These are phyloP conservation scores for Zygoascus meyerae DNA, from an alignment of 1,139 yeast species.

Conservation along the genomic window DNA sequence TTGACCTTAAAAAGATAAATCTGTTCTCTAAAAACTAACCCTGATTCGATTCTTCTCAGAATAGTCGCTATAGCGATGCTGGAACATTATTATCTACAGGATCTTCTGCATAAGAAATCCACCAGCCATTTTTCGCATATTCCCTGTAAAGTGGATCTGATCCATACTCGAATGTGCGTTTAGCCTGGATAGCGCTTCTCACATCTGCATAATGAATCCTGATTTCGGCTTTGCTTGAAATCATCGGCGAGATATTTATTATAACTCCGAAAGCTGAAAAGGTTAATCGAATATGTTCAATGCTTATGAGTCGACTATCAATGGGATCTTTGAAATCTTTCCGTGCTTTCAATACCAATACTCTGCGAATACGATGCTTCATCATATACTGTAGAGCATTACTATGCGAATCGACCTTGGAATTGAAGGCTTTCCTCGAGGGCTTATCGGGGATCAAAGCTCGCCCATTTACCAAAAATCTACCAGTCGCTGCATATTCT, in stretches of 20 bases:
- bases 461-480: slow-evolving; percentile 58
- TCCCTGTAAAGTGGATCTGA: slow-evolving; percentile 5
- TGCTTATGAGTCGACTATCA: slow-evolving; percentile 29
- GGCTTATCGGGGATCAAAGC: slow-evolving; percentile 40
- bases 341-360: slow-evolving; percentile 35
- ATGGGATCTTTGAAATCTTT: no score
- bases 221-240: slow-evolving; percentile 55
- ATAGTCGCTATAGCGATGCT: no score
- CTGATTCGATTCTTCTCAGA: no score
- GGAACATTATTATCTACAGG: slow-evolving; percentile 13
- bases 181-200: slow-evolving; percentile 58
- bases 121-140: slow-evolving; percentile 9
- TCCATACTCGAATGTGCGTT: slow-evolving; percentile 39
- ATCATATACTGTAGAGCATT: slow-evolving; percentile 33
- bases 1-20: no score
- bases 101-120: slow-evolving; percentile 11
- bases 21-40: no score
- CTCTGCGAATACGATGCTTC: slow-evolving; percentile 36
- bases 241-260: slow-evolving; percentile 56
- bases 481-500: slow-evolving; percentile 49
- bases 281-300: slow-evolving; percentile 41
- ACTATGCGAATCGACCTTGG: slow-evolving; percentile 25
- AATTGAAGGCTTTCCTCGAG: slow-evolving; percentile 1
- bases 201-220: slow-evolving; percentile 60
- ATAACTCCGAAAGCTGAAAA: slow-evolving; percentile 56